Conservation (phyloP, 2,329 filamentous ascomycete species). For the Phialophora macrospora region DNA sequence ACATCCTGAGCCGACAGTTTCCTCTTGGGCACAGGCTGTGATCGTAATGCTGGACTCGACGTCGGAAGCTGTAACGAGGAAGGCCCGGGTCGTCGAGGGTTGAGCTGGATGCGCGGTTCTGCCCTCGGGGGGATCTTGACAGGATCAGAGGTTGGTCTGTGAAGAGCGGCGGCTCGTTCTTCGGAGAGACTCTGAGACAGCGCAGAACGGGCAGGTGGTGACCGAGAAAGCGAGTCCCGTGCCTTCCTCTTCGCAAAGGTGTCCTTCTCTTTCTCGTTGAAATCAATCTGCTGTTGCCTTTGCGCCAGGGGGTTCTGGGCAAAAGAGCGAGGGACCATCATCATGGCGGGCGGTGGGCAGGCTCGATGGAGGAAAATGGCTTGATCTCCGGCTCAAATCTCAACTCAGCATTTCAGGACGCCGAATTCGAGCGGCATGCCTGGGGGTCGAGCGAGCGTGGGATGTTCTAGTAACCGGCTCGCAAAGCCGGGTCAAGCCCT, state of each 20-base stretch:
- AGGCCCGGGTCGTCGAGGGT: constrained; percentile 21
- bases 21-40: constrained; percentile 20
- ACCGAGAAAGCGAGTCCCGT: constrained; percentile 6
- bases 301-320: constrained; percentile 44
- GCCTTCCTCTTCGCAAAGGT: constrained; percentile 19
- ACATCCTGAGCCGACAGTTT: constrained; percentile 43
- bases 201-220: constrained; percentile 23
- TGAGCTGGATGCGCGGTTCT: constrained; percentile 4
- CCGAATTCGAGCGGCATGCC: constrained; percentile 19
- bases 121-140: constrained; percentile 29
- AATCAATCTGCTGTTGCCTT: constrained; percentile 34
- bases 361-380: not conserved
- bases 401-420: not conserved
- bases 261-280: constrained; percentile 32
- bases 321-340: constrained; percentile 52
- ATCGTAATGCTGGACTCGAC: not conserved
- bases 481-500: not conserved
- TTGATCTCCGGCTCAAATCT: constrained; percentile 3
- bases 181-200: constrained; percentile 28
- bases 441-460: constrained; percentile 9
- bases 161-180: constrained; percentile 13
- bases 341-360: constrained; percentile 30
- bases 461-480: not conserved
- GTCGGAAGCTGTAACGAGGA: constrained; percentile 26
- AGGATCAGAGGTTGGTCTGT: constrained; percentile 24